Evolutionary conservation across 2,329 filamentous ascomycete genomes (phyloP).

Genomic region (Colletotrichum plurivorum): DNA sequence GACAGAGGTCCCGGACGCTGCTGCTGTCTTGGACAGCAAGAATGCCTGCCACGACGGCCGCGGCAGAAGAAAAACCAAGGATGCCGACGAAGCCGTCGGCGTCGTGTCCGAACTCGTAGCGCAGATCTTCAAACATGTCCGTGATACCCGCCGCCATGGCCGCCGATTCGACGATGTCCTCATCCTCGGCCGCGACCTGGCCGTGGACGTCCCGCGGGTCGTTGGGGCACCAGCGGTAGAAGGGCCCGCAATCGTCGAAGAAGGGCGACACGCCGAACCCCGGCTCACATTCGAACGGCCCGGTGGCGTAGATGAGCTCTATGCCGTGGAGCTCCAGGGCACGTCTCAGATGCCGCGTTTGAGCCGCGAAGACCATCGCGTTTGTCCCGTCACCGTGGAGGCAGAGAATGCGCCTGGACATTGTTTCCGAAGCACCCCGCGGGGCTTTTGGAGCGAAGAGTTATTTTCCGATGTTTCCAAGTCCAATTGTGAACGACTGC

Average conservation of each 20-base stretch:
- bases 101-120: slow-evolving; percentile 16
- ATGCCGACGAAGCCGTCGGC: background rate
- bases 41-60: slow-evolving; percentile 10
- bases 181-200: too few species aligned
- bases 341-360: background rate
- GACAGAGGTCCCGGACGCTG: too few species aligned
- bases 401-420: slow-evolving; percentile 11
- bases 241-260: slow-evolving; percentile 29
- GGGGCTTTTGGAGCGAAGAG: too few species aligned
- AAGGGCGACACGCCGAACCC: slow-evolving; percentile 25
- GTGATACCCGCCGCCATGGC: background rate
- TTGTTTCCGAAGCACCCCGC: too few species aligned
- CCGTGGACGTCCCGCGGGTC: background rate
- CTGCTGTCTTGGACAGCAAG: background rate
- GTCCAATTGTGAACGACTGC: too few species aligned
- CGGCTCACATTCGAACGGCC: slow-evolving; percentile 10
- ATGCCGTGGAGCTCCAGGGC: slow-evolving; percentile 9
- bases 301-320: slow-evolving; percentile 13
- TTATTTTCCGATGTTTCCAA: too few species aligned
- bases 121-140: slow-evolving; percentile 10
- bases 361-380: background rate
- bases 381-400: slow-evolving; percentile 26
- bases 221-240: slow-evolving; percentile 18
- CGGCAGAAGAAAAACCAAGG: slow-evolving; percentile 16
- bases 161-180: too few species aligned